phyloP scores from a whole-genome alignment of 2,329 filamentous ascomycete species.

The Diaporthe amygdali region DNA sequence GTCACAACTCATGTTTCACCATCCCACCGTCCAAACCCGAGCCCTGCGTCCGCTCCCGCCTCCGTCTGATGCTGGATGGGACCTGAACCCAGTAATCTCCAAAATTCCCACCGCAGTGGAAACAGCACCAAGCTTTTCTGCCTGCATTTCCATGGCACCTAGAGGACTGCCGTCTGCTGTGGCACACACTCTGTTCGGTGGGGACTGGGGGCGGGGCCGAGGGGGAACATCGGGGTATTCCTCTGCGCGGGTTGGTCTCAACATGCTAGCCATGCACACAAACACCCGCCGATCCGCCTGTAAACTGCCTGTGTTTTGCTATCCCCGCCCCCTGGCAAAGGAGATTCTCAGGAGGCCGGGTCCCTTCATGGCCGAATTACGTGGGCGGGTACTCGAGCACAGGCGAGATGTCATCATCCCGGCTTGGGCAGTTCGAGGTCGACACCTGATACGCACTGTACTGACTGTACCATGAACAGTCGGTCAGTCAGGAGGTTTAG shows the following conservation, averaged over 20 bases:
- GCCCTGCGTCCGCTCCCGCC: background rate
- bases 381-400: constrained; percentile 2
- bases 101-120: background rate
- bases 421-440: background rate
- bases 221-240: background rate
- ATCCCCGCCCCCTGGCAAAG: background rate
- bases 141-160: background rate
- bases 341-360: constrained; percentile 1
- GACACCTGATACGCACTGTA: background rate
- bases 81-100: background rate
- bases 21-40: background rate
- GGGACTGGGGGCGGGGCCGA: constrained; percentile 2
- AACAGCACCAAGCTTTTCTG: background rate
- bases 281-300: background rate
- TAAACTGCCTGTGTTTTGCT: background rate
- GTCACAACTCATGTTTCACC: constrained; percentile 23
- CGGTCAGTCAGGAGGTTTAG: too few species aligned
- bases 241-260: background rate
- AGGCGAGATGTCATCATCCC: constrained; percentile 11
- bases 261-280: background rate
- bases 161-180: background rate
- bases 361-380: constrained; percentile 1
- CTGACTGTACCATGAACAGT: background rate
- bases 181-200: background rate
- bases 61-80: background rate